phyloP scores from a whole-genome alignment of 306 rosid genomes.

The Abrus pulchellus region DNA sequence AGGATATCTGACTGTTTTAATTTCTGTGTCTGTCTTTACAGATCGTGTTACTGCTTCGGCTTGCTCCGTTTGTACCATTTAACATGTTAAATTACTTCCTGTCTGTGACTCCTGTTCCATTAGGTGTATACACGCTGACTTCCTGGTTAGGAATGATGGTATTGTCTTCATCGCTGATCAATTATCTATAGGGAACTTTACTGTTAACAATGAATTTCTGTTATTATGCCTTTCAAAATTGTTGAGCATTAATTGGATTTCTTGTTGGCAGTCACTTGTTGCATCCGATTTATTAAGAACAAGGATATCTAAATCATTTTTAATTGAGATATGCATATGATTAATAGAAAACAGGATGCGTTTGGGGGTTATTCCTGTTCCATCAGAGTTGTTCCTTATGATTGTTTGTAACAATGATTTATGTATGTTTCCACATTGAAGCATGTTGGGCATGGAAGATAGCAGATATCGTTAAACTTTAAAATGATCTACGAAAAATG shows the following conservation, averaged over 20 bases:
- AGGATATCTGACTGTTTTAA: neutral
- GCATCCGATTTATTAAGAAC: neutral
- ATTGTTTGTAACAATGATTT: neutral
- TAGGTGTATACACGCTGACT: constrained; percentile 79
- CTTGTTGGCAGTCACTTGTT: constrained; percentile 19
- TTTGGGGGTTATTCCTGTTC: neutral
- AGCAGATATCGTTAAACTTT: neutral
- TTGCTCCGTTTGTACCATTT: constrained; percentile 89
- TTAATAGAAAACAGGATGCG: neutral
- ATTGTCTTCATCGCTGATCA: constrained; percentile 51
- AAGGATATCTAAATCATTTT: neutral
- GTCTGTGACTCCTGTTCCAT: constrained; percentile 85
- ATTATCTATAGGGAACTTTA: constrained; percentile 11
- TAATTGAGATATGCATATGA: neutral
- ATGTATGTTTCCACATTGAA: neutral
- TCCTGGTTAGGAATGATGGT: constrained; percentile 99
- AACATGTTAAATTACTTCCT: constrained; percentile 82
- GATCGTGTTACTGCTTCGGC: constrained; percentile 92
- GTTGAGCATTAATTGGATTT: constrained; percentile 13
- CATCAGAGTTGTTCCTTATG: constrained; percentile 2
- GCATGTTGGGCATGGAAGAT: neutral
- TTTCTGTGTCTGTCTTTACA: constrained; percentile 49
- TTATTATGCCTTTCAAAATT: constrained; percentile 24
- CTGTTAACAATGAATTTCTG: constrained; percentile 6
- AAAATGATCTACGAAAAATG: neutral